Base-by-base conservation (phyloP, 257 asterid species). In the Forsythia viridissima region DNA sequence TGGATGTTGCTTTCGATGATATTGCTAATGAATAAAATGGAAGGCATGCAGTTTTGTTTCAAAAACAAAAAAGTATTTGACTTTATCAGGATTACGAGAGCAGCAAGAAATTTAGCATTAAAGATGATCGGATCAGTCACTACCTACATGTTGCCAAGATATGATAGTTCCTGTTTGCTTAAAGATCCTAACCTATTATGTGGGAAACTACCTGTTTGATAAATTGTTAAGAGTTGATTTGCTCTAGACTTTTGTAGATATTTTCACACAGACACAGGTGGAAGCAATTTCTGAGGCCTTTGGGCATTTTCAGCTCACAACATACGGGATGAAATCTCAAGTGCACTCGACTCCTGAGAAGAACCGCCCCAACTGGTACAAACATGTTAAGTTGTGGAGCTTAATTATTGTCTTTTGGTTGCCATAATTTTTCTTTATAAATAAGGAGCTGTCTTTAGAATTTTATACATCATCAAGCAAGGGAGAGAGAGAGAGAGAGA, bases 261-360 rank as follows among this genome's bases (percentile, higher is more conserved):
- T 52, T 44, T 42, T 20, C 75, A 67, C 57, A 75, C 44, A 72
- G 42, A 15, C 72, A 39, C 89, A 93, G 96, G 97, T 93, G 78
- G 91, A 80, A 80, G 88, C 92, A 16, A 96, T 89, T 43, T 89
- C 95, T 0, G 86, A 82, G 70, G 98, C 98, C 21, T 92, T 93
- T 12, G 96, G 86, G 81, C 90, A 90, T 77, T 92, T 87, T 82
- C 95, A 92, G 91, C 15, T 87, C 80, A 91, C 79, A 79, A 87
- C 90, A 3, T 93, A 89, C 70, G 97, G 97, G 73, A 77, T 80
- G 88, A 90, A 86, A 81, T 80, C 94, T 66, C 97, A 93, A 81
- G 91, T 92, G 75, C 98, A 92, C 80, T 86, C 88, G 36, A 93
- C 96, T 76, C 96, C 98, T 3, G 91, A 88, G 89, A 93, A 88